Base-by-base conservation (phyloP, 352 stramenopile genomes). In the Pythium sukuiense region DNA sequence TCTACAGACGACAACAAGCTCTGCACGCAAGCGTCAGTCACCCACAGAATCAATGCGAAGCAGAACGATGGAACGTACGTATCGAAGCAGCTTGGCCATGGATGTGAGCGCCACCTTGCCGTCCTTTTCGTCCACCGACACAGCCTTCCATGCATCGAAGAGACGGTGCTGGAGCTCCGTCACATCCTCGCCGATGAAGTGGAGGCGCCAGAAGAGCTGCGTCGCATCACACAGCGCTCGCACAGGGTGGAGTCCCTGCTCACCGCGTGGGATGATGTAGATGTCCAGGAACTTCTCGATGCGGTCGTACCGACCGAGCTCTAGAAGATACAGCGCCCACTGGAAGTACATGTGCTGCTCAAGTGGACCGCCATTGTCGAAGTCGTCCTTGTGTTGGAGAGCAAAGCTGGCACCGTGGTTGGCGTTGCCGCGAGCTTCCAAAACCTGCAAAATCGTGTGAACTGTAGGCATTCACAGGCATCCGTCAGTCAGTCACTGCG, bases 321-420 rank as follows among this genome's bases (percentile, higher is more conserved):
- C 87, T 39, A 96, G 65, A 59, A 96, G 78, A 55, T 84, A 96
- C 59, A 92, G 56, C 4, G 81, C 85, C 83, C 85, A 94, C 59
- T 94, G 87, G 67, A 93, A 90, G 65, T 92, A 92, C 54, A 94
- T 27, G 45, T 92, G 85, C 26, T 65, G 72, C 63, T 92, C 83
- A 1, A 96, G 68, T 41, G 84, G 82, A 8, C 79, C 83, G 46
- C 77, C 87, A 29, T 90, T 93, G 57, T 93, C 83, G 33, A 93
- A 94, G 20, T 76, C 70, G 48, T 87, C 85, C 76, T 85, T 82
- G 64, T 88, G 85, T 33, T 90, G 82, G n/a, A 91, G 79, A n/a
- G 84, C 81, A 48, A 91, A 90, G 50, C 87, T 96, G 13, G 87
- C 85, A 56, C 85, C 87, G 59, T 96, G 84, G 64, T 94, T 92